Percentiles rank a stretch among this genome's conserved stretches.
These are phyloP conservation scores for Cercophora scortea DNA, from an alignment of 495 filamentous ascomycete genomes.

Conservation along the genomic window DNA sequence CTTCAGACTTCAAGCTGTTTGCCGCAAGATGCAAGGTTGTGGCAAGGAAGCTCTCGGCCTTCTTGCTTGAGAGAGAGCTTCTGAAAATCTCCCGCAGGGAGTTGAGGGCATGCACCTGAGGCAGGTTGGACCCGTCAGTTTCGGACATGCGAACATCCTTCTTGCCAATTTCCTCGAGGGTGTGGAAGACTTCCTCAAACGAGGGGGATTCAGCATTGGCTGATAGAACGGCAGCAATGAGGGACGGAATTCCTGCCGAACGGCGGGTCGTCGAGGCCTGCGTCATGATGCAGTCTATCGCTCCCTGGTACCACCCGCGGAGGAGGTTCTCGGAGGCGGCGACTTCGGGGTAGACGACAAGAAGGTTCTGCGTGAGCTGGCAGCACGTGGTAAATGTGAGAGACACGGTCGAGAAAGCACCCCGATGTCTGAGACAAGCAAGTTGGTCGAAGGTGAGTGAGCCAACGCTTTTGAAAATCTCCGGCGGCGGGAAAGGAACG, in stretches of 20 bases:
- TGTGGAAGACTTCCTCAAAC: slow-evolving; percentile 44
- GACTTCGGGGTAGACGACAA: slow-evolving; percentile 22
- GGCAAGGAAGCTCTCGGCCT: slow-evolving; percentile 61
- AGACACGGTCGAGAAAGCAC: slow-evolving; percentile 89
- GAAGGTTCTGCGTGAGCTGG: slow-evolving; percentile 38
- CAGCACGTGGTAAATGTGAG: slow-evolving; percentile 80
- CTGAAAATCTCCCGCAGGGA: slow-evolving; percentile 83
- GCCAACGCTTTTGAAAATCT: slow-evolving; percentile 52
- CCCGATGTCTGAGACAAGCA: slow-evolving; percentile 75
- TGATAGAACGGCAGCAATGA: slow-evolving; percentile 69
- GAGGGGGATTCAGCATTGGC: slow-evolving; percentile 42
- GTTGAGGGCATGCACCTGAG: slow-evolving; percentile 92
- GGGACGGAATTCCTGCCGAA: slow-evolving; percentile 82
- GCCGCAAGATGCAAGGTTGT: slow-evolving; percentile 67
- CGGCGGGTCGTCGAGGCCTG: slow-evolving; percentile 77
- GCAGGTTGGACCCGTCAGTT: slow-evolving; percentile 58
- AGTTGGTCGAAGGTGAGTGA: slow-evolving; percentile 71
- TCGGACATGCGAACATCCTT: slow-evolving; percentile 39
- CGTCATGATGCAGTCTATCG: slow-evolving; percentile 55
- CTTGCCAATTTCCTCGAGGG: slow-evolving; percentile 47
- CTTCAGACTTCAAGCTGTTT: slow-evolving; percentile 55
- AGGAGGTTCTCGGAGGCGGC: slow-evolving; percentile 35
- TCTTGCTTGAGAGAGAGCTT: slow-evolving; percentile 57
- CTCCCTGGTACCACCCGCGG: slow-evolving; percentile 62
- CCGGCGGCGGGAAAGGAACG: slow-evolving; percentile 26